A percentile compares a stretch with the other conserved stretches of the same genome.
Conservation (phyloP, 371 early-diverging fungal species). For the Zopfochytrium polystomum region DNA sequence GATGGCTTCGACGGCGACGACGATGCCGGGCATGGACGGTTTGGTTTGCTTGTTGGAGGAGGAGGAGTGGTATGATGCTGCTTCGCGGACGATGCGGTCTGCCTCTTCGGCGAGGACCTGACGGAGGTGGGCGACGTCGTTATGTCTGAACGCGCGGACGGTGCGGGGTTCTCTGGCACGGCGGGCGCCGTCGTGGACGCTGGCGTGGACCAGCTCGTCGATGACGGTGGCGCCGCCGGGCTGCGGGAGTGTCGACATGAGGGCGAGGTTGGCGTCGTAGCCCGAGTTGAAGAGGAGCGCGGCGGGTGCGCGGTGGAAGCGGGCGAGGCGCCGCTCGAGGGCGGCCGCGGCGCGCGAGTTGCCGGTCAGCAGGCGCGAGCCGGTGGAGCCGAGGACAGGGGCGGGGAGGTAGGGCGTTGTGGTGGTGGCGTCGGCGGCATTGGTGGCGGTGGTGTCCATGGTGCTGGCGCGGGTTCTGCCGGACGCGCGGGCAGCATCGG, state of each 20-base stretch:
- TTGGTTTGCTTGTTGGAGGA: too few species aligned
- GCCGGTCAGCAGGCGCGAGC: constrained; percentile 74
- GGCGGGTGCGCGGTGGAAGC: constrained; percentile 58
- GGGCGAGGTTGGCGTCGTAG: constrained; percentile 74
- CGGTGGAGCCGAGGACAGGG: constrained; percentile 65
- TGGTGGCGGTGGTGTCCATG: too few species aligned
- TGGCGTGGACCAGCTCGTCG: constrained; percentile 77
- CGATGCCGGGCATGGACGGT: constrained; percentile 33
- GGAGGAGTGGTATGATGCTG: too few species aligned
- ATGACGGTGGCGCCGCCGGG: constrained; percentile 64
- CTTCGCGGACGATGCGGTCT: constrained; percentile 14
- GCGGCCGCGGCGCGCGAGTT: constrained; percentile 60
- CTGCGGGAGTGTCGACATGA: constrained; percentile 67
- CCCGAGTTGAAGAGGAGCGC: constrained; percentile 81
- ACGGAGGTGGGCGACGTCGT: constrained; percentile 56
- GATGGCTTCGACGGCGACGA: constrained; percentile 73
- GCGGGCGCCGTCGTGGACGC: constrained; percentile 77
- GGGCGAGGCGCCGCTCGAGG: constrained; percentile 61
- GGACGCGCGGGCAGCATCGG: not conserved
- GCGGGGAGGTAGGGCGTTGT: too few species aligned
- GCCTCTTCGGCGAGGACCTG: constrained; percentile 20
- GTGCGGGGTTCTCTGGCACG: constrained; percentile 51
- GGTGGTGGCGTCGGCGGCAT: too few species aligned
- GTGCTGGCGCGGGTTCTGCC: not conserved
- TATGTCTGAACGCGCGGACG: constrained; percentile 59